Conservation (phyloP, 495 filamentous ascomycete species). For the Neurospora sp. region DNA sequence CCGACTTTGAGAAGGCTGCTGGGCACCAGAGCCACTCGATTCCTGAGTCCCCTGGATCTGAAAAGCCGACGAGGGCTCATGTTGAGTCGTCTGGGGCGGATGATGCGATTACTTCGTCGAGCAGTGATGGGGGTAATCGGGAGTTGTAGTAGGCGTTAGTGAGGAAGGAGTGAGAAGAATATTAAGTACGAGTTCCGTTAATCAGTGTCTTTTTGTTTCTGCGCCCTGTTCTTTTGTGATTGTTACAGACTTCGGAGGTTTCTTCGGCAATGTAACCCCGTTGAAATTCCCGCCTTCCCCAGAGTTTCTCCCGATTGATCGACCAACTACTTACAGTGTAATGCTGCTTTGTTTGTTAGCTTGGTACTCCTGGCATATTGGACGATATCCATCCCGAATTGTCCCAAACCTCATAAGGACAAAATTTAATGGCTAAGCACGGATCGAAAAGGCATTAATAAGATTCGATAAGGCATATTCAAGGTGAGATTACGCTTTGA, state of each 20-base stretch:
- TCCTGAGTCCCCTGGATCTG: neutral
- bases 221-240: neutral
- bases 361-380: no score
- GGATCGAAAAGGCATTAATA: no score
- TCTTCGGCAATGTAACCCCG: neutral
- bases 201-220: neutral
- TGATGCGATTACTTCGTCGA: neutral
- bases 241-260: neutral
- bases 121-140: neutral
- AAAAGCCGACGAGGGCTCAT: neutral
- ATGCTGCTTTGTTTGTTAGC: no score
- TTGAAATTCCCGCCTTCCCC: neutral
- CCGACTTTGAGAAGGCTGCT: neutral
- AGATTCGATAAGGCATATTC: no score
- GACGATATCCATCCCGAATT: no score
- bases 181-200: neutral
- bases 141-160: neutral
- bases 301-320: neutral
- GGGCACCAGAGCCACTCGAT: neutral
- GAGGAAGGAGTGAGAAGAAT: neutral
- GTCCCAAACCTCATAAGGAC: no score
- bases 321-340: neutral
- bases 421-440: no score
- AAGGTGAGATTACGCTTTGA: no score
- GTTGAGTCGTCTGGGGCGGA: neutral